Evolutionary conservation across 805 yeast genomes (phyloP).

Genomic region (Metschnikowia lachancei): DNA sequence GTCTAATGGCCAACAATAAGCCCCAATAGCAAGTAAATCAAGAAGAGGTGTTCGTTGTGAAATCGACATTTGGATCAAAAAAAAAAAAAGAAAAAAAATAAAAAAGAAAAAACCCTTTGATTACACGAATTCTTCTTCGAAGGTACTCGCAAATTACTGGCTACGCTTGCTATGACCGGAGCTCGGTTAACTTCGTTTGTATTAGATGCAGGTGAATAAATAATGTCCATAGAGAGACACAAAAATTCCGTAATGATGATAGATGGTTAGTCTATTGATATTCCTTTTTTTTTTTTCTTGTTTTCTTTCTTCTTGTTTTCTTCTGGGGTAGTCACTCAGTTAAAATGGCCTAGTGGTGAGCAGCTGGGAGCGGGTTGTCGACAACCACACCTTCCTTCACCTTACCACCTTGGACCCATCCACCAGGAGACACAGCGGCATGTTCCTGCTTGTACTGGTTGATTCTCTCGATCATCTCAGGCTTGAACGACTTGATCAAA

Average conservation of each 20-base stretch:
- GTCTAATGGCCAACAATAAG: too few species aligned
- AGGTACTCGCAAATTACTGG: neutral
- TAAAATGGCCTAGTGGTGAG: slow-evolving; percentile 26
- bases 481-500: slow-evolving; percentile 78
- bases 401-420: slow-evolving; percentile 67
- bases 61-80: too few species aligned
- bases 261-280: neutral
- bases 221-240: slow-evolving; percentile 1
- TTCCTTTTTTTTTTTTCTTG: neutral
- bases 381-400: slow-evolving; percentile 62
- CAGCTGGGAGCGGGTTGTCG: slow-evolving; percentile 55
- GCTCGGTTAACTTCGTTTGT: neutral
- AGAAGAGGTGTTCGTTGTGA: too few species aligned
- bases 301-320: neutral
- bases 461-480: slow-evolving; percentile 75
- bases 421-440: slow-evolving; percentile 59
- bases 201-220: slow-evolving; percentile 12
- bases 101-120: too few species aligned
- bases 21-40: too few species aligned
- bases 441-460: slow-evolving; percentile 55
- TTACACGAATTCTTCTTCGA: too few species aligned
- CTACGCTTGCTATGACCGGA: too few species aligned
- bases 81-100: too few species aligned
- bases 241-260: slow-evolving; percentile 1
- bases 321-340: neutral